Percentiles rank a stretch among this genome's conserved stretches.
Evolutionary conservation across 768 basidiomycete species (phyloP).

Genomic region (Suillus weaverae): DNA sequence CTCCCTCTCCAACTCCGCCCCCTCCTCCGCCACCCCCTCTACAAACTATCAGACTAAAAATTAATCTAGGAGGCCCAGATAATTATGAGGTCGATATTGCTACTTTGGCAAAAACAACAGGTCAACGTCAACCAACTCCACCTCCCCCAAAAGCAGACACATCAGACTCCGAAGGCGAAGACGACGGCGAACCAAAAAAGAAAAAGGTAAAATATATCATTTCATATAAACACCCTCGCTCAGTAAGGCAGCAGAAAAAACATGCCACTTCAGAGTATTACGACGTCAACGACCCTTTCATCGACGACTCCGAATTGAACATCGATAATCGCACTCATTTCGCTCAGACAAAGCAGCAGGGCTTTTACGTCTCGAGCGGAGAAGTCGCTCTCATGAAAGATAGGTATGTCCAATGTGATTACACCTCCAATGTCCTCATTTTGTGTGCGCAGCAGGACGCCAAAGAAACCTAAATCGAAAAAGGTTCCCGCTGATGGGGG

Average conservation of each 20-base stretch:
- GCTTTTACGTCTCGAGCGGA: slow-evolving; percentile 89
- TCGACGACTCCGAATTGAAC: slow-evolving; percentile 94
- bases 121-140: slow-evolving; percentile 64
- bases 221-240: not conserved
- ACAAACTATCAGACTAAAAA: slow-evolving; percentile 67
- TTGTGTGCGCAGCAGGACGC: slow-evolving; percentile 39
- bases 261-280: slow-evolving; percentile 73
- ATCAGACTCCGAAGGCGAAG: slow-evolving; percentile 58
- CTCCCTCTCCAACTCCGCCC: slow-evolving; percentile 60
- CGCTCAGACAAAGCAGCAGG: slow-evolving; percentile 88
- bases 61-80: slow-evolving; percentile 67
- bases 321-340: slow-evolving; percentile 90
- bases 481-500: slow-evolving; percentile 36
- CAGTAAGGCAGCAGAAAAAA: slow-evolving; percentile 45
- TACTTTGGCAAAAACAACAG: slow-evolving; percentile 56
- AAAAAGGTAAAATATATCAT: slow-evolving; percentile 33
- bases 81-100: slow-evolving; percentile 75
- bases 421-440: slow-evolving; percentile 15
- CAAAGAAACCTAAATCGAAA: slow-evolving; percentile 73
- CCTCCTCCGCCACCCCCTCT: slow-evolving; percentile 48
- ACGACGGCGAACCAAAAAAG: slow-evolving; percentile 36
- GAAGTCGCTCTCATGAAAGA: slow-evolving; percentile 86
- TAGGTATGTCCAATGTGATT: slow-evolving; percentile 39
- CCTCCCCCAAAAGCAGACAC: slow-evolving; percentile 47
- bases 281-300: slow-evolving; percentile 90